These are phyloP conservation scores for Neofusicoccum laricinum DNA, from an alignment of 2,329 filamentous ascomycete species.

Conservation along the genomic window DNA sequence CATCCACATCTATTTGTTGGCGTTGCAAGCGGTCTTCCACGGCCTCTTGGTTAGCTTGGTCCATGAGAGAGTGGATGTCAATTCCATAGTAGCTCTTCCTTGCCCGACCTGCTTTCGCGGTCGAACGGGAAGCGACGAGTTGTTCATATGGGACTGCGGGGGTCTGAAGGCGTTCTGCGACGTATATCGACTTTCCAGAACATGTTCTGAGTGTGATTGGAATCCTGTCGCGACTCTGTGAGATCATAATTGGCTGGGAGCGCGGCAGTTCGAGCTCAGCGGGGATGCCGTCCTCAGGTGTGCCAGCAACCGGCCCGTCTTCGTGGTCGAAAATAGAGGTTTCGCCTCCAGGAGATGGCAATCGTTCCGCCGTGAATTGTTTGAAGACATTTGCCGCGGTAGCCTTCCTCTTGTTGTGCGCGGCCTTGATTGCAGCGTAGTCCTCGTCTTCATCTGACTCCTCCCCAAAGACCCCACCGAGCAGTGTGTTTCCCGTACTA, in stretches of 20 bases:
- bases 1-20: conserved; percentile 27
- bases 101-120: conserved; percentile 61
- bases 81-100: conserved; percentile 85
- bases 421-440: conserved; percentile 38
- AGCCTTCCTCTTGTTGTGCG: conserved; percentile 33
- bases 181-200: conserved; percentile 54
- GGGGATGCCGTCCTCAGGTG: not conserved
- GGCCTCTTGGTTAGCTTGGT: conserved; percentile 63
- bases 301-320: not conserved
- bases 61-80: conserved; percentile 80
- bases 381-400: conserved; percentile 18
- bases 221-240: conserved; percentile 17
- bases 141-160: conserved; percentile 59
- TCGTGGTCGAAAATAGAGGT: not conserved
- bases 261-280: not conserved
- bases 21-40: conserved; percentile 33
- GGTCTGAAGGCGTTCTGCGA: conserved; percentile 53
- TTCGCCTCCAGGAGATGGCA: not conserved
- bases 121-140: conserved; percentile 66
- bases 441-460: conserved; percentile 43
- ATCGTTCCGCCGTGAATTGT: not conserved
- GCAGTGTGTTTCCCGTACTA: conserved; percentile 33
- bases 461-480: conserved; percentile 36
- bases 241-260: not conserved
- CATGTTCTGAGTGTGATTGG: conserved; percentile 44